phyloP scores from a whole-genome alignment of 176 grass and related monocot species.

The Typha latifolia region DNA sequence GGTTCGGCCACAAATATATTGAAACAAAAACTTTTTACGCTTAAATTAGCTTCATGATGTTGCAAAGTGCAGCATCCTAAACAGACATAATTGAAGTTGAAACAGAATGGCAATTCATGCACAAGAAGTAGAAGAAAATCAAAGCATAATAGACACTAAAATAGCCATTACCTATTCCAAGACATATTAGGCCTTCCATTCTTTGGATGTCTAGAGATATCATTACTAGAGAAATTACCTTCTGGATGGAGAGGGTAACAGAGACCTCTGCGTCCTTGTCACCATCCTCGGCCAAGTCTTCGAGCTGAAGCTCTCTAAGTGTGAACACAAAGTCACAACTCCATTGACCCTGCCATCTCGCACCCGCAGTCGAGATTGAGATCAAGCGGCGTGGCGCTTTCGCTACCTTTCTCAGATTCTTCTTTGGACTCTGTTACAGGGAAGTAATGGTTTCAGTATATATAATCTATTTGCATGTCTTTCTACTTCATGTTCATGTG shows the following conservation, averaged over 20 bases:
- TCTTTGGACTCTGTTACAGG: background rate
- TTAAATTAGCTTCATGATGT: too few relatives aligned
- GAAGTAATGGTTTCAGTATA: background rate
- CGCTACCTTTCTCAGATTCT: background rate
- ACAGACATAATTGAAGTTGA: too few relatives aligned
- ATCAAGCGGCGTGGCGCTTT: constrained; percentile 18
- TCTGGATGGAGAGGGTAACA: constrained; percentile 48
- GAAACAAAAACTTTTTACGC: too few relatives aligned
- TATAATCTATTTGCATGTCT: background rate
- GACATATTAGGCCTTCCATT: too few relatives aligned
- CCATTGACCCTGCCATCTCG: constrained; percentile 36
- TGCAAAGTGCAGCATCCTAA: too few relatives aligned
- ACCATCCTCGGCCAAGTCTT: constrained; percentile 37
- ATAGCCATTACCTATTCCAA: too few relatives aligned
- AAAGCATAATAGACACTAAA: background rate
- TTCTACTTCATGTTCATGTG: background rate
- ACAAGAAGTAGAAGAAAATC: background rate
- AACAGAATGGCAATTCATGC: background rate
- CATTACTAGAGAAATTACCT: constrained; percentile 22
- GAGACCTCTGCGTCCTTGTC: constrained; percentile 41
- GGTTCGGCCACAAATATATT: too few relatives aligned
- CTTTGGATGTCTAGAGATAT: too few relatives aligned
- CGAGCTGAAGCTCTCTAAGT: constrained; percentile 44
- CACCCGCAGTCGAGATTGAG: constrained; percentile 22
- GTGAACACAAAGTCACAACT: constrained; percentile 55